Conservation (phyloP, 2,329 filamentous ascomycete genomes). For the Colletotrichum abscissum region DNA sequence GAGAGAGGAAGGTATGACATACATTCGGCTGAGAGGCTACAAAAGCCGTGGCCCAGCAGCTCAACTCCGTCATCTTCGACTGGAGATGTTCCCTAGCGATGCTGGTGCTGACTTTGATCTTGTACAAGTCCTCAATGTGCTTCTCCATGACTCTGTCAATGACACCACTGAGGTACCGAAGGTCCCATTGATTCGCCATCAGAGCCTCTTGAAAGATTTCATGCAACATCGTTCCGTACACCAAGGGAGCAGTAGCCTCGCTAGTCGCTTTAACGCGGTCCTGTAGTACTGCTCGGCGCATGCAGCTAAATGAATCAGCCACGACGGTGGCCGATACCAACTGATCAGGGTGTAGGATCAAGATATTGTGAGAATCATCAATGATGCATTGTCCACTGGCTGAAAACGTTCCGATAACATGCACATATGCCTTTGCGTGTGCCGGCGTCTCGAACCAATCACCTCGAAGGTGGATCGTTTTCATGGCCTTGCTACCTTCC, state of each 20-base stretch:
- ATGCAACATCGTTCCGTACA: constrained; percentile 94
- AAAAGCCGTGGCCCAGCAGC: constrained; percentile 86
- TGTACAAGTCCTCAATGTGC: constrained; percentile 90
- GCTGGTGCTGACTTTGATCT: constrained; percentile 79
- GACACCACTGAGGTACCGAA: constrained; percentile 71
- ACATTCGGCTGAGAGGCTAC: constrained; percentile 78
- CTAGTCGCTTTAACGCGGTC: constrained; percentile 93
- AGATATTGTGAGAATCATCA: constrained; percentile 83
- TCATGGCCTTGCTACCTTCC: constrained; percentile 74
- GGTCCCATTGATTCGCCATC: constrained; percentile 84
- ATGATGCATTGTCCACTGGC: constrained; percentile 79
- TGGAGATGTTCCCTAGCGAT: constrained; percentile 83
- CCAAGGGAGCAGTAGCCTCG: constrained; percentile 80
- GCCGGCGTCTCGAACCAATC: constrained; percentile 89
- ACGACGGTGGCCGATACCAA: constrained; percentile 94
- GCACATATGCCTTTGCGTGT: constrained; percentile 80
- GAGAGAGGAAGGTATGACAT: constrained; percentile 41
- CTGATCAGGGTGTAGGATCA: constrained; percentile 95
- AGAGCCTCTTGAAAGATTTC: constrained; percentile 95
- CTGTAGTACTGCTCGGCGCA: constrained; percentile 90
- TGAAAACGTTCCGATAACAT: constrained; percentile 85
- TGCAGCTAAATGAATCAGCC: constrained; percentile 94
- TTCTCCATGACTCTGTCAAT: constrained; percentile 78
- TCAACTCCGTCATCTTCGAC: constrained; percentile 85
- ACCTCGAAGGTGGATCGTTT: constrained; percentile 80